Evolutionary conservation across 352 stramenopile species (phyloP).

Genomic region (Phytophthora nicotianae): DNA sequence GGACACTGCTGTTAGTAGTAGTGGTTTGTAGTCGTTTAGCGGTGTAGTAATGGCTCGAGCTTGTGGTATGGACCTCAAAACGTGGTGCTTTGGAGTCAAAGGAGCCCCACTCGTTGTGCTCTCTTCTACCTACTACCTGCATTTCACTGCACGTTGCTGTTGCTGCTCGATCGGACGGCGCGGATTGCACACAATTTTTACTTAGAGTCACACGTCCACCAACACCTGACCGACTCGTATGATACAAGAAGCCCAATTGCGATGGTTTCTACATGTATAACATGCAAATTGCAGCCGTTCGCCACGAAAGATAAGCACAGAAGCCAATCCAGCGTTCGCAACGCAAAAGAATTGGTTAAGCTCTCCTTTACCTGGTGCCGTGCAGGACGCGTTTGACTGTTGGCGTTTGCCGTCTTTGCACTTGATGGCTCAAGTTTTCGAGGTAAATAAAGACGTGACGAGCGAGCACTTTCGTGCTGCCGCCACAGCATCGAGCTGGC

Average conservation of each 20-base stretch:
- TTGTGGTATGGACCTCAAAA: neutral
- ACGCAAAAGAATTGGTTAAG: constrained; percentile 27
- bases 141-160: constrained; percentile 3
- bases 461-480: constrained; percentile 26
- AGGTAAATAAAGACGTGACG: constrained; percentile 35
- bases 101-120: constrained; percentile 1
- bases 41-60: constrained; percentile 21
- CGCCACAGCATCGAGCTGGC: constrained; percentile 1
- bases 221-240: too few relatives aligned
- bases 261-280: constrained; percentile 15
- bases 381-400: constrained; percentile 22
- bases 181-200: constrained; percentile 19
- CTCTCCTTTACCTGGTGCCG: constrained; percentile 25
- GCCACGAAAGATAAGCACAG: constrained; percentile 22
- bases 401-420: constrained; percentile 9
- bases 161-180: constrained; percentile 27
- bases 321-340: neutral
- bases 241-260: neutral
- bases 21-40: constrained; percentile 8
- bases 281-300: constrained; percentile 4
- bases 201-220: neutral
- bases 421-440: constrained; percentile 22
- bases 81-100: constrained; percentile 10
- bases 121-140: neutral
- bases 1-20: constrained; percentile 21